These are phyloP conservation scores for Suhomyces bolitotheri DNA, from an alignment of 1,139 yeast genomes.

Conservation along the genomic window DNA sequence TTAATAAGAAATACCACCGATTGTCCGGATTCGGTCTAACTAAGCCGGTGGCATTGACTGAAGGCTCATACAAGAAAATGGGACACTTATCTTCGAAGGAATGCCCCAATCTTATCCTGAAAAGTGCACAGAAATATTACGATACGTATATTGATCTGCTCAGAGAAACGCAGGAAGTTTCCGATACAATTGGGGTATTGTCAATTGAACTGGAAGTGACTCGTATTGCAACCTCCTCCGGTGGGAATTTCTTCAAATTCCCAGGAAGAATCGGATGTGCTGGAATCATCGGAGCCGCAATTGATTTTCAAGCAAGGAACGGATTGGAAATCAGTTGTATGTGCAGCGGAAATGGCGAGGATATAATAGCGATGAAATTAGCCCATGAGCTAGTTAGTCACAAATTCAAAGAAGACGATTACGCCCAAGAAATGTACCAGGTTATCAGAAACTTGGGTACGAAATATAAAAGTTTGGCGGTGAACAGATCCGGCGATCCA, in stretches of 20 bases:
- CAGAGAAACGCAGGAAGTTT: conserved; percentile 14
- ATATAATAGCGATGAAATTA: conserved; percentile 44
- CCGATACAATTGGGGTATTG: conserved; percentile 39
- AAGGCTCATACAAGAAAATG: conserved; percentile 2
- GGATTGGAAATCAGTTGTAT: conserved; percentile 33
- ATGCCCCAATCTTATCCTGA: conserved; percentile 17
- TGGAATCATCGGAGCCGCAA: conserved; percentile 48
- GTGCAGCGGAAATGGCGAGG: conserved; percentile 62
- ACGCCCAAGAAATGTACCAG: conserved; percentile 3
- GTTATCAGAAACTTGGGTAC: conserved; percentile 8
- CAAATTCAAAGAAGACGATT: conserved; percentile 9
- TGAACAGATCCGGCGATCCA: conserved; percentile 11
- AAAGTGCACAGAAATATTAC: conserved; percentile 17
- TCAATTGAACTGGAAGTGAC: conserved; percentile 18
- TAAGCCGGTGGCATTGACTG: conserved; percentile 27
- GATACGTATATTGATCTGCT: conserved; percentile 15
- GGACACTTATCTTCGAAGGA: neutral
- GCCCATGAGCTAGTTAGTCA: conserved; percentile 30
- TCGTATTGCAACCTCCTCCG: conserved; percentile 46
- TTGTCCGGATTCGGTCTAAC: conserved; percentile 25
- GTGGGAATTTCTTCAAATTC: conserved; percentile 52
- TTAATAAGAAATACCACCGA: conserved; percentile 13
- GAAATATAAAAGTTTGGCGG: conserved; percentile 11
- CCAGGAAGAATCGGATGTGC: conserved; percentile 59
- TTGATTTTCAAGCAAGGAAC: conserved; percentile 24